phyloP scores from a whole-genome alignment of 75 land plant species.

The Azolla pinnata region DNA sequence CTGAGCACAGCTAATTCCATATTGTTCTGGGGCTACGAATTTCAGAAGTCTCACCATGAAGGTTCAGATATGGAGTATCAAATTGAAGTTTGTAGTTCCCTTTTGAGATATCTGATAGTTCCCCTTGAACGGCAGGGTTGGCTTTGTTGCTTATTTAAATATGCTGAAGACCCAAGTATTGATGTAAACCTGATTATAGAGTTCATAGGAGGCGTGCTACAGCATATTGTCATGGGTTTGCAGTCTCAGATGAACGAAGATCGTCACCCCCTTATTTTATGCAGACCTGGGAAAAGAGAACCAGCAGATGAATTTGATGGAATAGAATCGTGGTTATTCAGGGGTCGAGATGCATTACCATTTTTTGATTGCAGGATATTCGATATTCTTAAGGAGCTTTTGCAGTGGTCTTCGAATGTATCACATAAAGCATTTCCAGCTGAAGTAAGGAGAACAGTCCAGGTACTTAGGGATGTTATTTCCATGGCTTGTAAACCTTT shows the following conservation, averaged over 20 bases:
- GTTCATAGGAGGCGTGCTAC: not conserved
- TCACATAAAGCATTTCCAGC: not conserved
- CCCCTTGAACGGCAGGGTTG: conserved; percentile 7
- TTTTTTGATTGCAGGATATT: not conserved
- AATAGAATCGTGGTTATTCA: not conserved
- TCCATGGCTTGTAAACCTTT: not conserved
- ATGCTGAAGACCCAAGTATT: not conserved
- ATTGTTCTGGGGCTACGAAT: conserved; percentile 45
- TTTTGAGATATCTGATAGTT: conserved; percentile 21
- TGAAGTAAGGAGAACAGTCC: not conserved
- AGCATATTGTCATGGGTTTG: not conserved
- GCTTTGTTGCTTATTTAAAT: conserved; percentile 8
- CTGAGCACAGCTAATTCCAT: conserved; percentile 19
- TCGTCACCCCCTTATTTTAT: too few species aligned
- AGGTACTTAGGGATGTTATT: not conserved
- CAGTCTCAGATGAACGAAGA: not conserved
- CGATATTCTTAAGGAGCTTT: not conserved
- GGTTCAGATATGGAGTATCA: conserved; percentile 20
- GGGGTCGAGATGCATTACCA: not conserved
- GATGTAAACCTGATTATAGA: conserved; percentile 1
- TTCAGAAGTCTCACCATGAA: conserved; percentile 17
- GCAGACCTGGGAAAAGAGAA: too few species aligned
- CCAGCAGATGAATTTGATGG: too few species aligned
- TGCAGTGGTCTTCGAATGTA: not conserved
- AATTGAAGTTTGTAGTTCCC: conserved; percentile 32